Percentiles rank a stretch among this genome's conserved stretches.
phyloP scores from a whole-genome alignment of 352 stramenopile species.

The Aphanomyces euteiches region DNA sequence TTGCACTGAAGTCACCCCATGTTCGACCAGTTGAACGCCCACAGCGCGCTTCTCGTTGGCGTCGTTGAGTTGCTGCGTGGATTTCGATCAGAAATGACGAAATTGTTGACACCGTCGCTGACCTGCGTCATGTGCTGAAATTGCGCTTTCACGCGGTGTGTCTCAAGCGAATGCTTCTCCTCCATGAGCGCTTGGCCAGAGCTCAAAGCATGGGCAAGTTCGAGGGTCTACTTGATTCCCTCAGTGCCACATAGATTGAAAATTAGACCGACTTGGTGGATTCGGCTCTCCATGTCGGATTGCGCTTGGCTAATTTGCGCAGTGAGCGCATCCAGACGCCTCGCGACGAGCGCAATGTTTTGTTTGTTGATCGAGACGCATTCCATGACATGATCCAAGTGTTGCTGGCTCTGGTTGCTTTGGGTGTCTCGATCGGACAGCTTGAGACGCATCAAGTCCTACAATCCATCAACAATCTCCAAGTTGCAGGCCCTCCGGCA shows the following conservation, averaged over 20 bases:
- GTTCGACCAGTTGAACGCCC: slow-evolving; percentile 1
- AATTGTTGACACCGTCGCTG: not conserved
- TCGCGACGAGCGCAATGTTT: not conserved
- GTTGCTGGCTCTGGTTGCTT: slow-evolving; percentile 1
- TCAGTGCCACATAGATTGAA: too few species aligned
- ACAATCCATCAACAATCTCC: not conserved
- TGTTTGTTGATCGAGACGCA: not conserved
- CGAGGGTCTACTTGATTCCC: slow-evolving; percentile 12
- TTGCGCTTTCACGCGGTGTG: not conserved
- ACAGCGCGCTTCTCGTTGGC: not conserved
- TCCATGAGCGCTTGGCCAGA: slow-evolving; percentile 18
- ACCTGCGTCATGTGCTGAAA: slow-evolving; percentile 1
- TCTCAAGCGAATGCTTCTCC: slow-evolving; percentile 18
- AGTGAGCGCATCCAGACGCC: not conserved
- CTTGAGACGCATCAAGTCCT: slow-evolving; percentile 23
- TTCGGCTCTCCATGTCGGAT: not conserved
- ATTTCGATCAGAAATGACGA: not conserved
- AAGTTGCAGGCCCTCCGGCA: not conserved
- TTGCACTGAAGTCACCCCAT: not conserved
- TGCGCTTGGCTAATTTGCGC: not conserved
- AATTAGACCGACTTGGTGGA: too few species aligned
- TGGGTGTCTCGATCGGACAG: not conserved
- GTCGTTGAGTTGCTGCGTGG: not conserved
- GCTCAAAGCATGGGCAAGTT: slow-evolving; percentile 14
- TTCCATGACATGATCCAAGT: not conserved